phyloP scores from a whole-genome alignment of 2,329 filamentous ascomycete species.

The Aspergillus clavatus region DNA sequence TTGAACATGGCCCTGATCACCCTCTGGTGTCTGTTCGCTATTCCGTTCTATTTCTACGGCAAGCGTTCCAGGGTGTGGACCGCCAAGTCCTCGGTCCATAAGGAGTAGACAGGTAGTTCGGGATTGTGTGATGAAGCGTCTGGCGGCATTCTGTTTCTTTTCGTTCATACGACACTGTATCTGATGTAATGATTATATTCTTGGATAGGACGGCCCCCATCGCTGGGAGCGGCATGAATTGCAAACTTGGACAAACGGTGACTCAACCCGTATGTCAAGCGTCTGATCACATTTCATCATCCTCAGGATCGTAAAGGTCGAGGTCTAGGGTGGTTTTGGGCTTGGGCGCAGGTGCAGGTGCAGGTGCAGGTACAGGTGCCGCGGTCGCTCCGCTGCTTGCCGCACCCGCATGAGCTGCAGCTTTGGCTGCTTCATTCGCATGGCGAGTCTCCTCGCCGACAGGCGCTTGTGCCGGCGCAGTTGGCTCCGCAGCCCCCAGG shows the following conservation, averaged over 20 bases:
- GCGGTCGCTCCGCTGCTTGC: conserved; percentile 12
- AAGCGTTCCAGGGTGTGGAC: conserved; percentile 56
- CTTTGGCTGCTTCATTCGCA: conserved; percentile 30
- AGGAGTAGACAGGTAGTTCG: conserved; percentile 36
- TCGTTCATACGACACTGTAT: no score
- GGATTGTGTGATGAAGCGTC: neutral
- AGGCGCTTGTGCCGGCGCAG: conserved; percentile 30
- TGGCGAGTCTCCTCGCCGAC: conserved; percentile 33
- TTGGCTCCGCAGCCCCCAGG: conserved; percentile 41
- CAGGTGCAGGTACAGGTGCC: no score
- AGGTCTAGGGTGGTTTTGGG: conserved; percentile 41
- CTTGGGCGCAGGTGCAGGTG: conserved; percentile 22
- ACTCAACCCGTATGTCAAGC: no score
- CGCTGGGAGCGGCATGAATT: no score
- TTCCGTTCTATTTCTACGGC: conserved; percentile 55
- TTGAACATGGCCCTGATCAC: conserved; percentile 52
- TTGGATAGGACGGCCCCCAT: no score
- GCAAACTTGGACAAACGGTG: no score
- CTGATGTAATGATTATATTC: no score
- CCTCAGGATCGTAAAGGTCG: conserved; percentile 43
- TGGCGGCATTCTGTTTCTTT: neutral
- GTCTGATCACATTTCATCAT: conserved; percentile 40
- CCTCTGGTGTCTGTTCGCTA: conserved; percentile 51
- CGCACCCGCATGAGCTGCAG: conserved; percentile 28
- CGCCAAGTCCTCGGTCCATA: conserved; percentile 52